Percentiles rank a stretch among this genome's conserved stretches.
phyloP scores from a whole-genome alignment of 208 protist genomes.

The Leishmania guyanensis region DNA sequence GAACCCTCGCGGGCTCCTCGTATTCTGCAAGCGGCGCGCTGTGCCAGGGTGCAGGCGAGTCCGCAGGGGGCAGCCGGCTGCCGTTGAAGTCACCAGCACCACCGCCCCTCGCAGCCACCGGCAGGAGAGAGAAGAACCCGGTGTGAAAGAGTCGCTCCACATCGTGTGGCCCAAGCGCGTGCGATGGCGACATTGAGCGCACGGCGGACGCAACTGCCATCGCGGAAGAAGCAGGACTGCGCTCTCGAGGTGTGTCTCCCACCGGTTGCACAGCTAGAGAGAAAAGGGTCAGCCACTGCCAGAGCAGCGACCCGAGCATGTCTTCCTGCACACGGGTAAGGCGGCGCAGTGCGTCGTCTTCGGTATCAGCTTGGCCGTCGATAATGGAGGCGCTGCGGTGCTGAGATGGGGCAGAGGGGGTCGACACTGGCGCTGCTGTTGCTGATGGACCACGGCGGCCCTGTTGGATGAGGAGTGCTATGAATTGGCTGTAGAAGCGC shows the following conservation, averaged over 20 bases:
- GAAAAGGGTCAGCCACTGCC: slow-evolving; percentile 32
- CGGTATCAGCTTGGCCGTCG: not conserved
- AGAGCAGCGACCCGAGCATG: slow-evolving; percentile 17
- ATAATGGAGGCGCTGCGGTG: not conserved
- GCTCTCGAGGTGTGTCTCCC: not conserved
- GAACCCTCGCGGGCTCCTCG: not conserved
- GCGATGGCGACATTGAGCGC: too few species aligned
- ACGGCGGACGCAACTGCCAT: not conserved
- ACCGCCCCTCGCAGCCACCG: not conserved
- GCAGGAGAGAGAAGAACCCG: slow-evolving; percentile 15
- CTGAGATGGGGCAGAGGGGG: not conserved
- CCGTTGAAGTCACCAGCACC: not conserved
- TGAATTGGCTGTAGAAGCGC: slow-evolving; percentile 18
- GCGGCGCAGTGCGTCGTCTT: slow-evolving; percentile 12
- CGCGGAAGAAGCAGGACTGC: not conserved
- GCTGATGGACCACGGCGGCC: not conserved
- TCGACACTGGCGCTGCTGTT: not conserved
- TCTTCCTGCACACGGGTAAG: slow-evolving; percentile 9
- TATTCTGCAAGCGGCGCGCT: not conserved
- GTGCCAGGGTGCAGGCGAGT: slow-evolving; percentile 19
- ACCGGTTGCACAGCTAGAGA: not conserved
- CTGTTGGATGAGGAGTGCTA: not conserved
- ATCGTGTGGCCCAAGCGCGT: not conserved
- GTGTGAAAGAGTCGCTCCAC: slow-evolving; percentile 24
- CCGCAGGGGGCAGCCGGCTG: slow-evolving; percentile 7